Percentiles rank a stretch among this genome's conserved stretches.
These are phyloP conservation scores for Saccharum hybrid DNA, from an alignment of 202 grass and related monocot genomes.

Conservation along the genomic window DNA sequence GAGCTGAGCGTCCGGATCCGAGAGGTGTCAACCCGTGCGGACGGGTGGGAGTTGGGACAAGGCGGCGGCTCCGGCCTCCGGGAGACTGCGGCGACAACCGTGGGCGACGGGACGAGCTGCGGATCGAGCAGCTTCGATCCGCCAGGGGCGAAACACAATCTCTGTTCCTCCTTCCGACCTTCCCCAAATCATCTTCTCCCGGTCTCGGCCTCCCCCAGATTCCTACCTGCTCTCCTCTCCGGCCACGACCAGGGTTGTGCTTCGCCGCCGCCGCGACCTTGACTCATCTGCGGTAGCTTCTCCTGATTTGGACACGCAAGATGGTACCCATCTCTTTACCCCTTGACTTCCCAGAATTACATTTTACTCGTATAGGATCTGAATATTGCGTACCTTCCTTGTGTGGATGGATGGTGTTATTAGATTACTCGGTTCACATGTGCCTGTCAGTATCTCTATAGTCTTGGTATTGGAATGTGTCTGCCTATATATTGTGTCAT, in stretches of 20 bases:
- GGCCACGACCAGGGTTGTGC: neutral
- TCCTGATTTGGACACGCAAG: neutral
- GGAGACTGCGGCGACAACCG: neutral
- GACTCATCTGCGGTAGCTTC: neutral
- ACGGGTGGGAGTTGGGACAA: neutral
- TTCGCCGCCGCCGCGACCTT: neutral
- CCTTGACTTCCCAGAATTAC: neutral
- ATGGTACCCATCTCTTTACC: slow-evolving; percentile 3
- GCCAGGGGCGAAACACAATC: neutral
- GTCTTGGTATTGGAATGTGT: neutral
- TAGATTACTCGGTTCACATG: neutral
- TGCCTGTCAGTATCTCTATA: neutral
- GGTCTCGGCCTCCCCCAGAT: neutral
- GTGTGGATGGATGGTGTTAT: neutral
- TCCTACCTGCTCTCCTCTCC: neutral
- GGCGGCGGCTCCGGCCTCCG: neutral
- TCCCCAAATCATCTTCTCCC: neutral
- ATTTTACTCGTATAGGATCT: neutral
- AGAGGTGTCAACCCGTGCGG: neutral
- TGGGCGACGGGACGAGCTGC: neutral
- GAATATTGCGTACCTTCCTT: neutral
- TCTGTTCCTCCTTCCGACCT: neutral
- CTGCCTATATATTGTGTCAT: neutral
- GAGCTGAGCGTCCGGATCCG: neutral
- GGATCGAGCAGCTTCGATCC: neutral